Percentiles rank a stretch among this genome's conserved stretches.
These are phyloP conservation scores for Thelephora ganbajun DNA, from an alignment of 768 basidiomycete genomes.

Conservation along the genomic window DNA sequence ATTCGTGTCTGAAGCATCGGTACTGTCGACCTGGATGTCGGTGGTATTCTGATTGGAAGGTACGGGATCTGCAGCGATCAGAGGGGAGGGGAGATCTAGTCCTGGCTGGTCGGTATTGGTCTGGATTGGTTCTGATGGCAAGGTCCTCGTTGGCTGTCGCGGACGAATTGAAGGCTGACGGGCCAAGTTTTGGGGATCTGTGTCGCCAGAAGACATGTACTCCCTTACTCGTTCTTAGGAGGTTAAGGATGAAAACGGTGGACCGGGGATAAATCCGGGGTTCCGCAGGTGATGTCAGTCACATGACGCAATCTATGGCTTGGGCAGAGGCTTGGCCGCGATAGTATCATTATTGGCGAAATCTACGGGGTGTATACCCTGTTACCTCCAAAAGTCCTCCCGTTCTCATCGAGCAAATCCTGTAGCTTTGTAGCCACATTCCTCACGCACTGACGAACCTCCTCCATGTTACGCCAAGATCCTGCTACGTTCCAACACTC, in stretches of 20 bases:
- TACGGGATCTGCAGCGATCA: conserved; percentile 2
- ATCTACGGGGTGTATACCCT: conserved; percentile 21
- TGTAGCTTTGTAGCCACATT: conserved; percentile 50
- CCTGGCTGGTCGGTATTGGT: conserved; percentile 1
- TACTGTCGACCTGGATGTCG: neutral
- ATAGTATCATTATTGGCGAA: neutral
- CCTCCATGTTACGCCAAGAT: conserved; percentile 54
- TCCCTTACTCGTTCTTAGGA: neutral
- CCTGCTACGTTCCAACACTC: conserved; percentile 71
- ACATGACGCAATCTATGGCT: too few species aligned
- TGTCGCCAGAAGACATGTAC: neutral
- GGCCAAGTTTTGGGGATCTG: neutral
- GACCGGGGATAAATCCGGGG: too few species aligned
- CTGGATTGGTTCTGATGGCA: too few species aligned
- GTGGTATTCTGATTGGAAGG: neutral
- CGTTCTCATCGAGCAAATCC: conserved; percentile 38
- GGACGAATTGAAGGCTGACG: neutral
- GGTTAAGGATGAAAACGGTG: too few species aligned
- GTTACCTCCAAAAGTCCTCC: conserved; percentile 25
- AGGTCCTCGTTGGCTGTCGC: too few species aligned
- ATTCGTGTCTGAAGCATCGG: neutral
- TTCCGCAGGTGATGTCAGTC: too few species aligned
- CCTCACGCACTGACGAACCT: conserved; percentile 47
- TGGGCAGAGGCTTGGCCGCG: neutral
- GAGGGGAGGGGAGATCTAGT: conserved; percentile 3